These are phyloP conservation scores for Venturia oleaginea DNA, from an alignment of 2,329 filamentous ascomycete genomes.

Conservation along the genomic window DNA sequence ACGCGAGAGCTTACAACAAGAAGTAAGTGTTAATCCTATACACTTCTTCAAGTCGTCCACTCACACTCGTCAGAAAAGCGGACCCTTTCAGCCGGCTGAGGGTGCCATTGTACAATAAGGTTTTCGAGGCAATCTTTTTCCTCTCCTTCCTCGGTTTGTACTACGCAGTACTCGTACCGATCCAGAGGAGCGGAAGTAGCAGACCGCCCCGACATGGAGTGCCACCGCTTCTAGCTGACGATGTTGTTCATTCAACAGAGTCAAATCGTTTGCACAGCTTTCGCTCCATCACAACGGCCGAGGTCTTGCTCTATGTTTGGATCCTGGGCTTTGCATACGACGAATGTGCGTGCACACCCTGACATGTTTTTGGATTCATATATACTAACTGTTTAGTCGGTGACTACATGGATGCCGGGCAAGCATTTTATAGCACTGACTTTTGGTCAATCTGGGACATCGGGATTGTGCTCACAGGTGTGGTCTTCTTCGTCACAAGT, in stretches of 20 bases:
- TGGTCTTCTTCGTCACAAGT: constrained; percentile 64
- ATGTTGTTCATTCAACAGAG: background rate
- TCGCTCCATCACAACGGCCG: constrained; percentile 55
- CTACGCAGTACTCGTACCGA: constrained; percentile 72
- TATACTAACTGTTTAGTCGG: constrained; percentile 47
- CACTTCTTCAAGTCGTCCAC: no score
- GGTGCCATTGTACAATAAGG: constrained; percentile 76
- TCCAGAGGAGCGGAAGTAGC: constrained; percentile 7
- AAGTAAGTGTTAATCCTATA: constrained; percentile 22
- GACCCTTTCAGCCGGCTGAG: constrained; percentile 68
- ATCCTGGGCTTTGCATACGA: constrained; percentile 82
- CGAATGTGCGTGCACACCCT: constrained; percentile 36
- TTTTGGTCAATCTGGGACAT: constrained; percentile 63
- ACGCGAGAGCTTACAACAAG: constrained; percentile 65
- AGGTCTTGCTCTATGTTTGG: constrained; percentile 74
- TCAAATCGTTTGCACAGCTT: constrained; percentile 42
- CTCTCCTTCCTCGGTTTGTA: constrained; percentile 67
- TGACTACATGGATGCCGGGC: constrained; percentile 59
- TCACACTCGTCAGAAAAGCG: constrained; percentile 35
- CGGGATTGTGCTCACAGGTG: constrained; percentile 60
- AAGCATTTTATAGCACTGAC: constrained; percentile 75
- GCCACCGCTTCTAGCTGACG: background rate
- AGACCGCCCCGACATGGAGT: constrained; percentile 2
- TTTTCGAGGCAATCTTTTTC: constrained; percentile 78
- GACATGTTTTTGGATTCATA: background rate